Evolutionary conservation across 2,329 filamentous ascomycete species (phyloP).

Genomic region (Aspergillus uvarum): DNA sequence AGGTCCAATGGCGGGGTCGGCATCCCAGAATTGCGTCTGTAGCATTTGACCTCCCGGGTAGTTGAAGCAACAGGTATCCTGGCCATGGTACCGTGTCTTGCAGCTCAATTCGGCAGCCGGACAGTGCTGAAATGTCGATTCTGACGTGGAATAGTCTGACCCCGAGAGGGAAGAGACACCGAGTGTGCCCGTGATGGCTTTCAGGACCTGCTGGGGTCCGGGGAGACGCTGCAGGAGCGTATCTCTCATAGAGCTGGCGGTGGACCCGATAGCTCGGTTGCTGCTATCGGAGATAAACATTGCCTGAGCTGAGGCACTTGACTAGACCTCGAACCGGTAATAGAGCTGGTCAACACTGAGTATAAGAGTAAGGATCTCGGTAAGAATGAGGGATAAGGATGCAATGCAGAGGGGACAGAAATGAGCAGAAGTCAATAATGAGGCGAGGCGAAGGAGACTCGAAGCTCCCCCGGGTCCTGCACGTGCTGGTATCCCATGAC

Average conservation of each 20-base stretch:
- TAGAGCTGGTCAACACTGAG: not conserved
- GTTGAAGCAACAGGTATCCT: conserved; percentile 73
- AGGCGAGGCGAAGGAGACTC: conserved; percentile 1
- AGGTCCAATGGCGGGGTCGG: conserved; percentile 63
- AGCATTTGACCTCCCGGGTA: conserved; percentile 69
- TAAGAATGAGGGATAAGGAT: not conserved
- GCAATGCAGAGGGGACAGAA: not conserved
- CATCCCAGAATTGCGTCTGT: conserved; percentile 78
- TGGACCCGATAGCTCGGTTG: conserved; percentile 7
- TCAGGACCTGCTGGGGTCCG: conserved; percentile 38
- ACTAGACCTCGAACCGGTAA: not conserved
- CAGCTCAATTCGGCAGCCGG: conserved; percentile 56
- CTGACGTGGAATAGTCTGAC: conserved; percentile 8
- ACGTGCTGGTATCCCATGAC: conserved; percentile 14
- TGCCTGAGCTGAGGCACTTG: not conserved
- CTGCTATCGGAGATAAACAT: conserved; percentile 7
- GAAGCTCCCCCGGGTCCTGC: conserved; percentile 1
- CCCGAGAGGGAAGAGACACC: conserved; percentile 26
- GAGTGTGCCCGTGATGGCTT: conserved; percentile 32
- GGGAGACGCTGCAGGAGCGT: conserved; percentile 27
- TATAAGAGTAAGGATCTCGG: too few relatives aligned
- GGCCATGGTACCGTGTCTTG: conserved; percentile 60
- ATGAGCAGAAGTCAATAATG: not conserved
- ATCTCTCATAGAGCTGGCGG: conserved; percentile 10
- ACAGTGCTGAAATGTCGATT: conserved; percentile 29